phyloP scores from a whole-genome alignment of 108 stramenopile species.

The Skeletonema tropicum region DNA sequence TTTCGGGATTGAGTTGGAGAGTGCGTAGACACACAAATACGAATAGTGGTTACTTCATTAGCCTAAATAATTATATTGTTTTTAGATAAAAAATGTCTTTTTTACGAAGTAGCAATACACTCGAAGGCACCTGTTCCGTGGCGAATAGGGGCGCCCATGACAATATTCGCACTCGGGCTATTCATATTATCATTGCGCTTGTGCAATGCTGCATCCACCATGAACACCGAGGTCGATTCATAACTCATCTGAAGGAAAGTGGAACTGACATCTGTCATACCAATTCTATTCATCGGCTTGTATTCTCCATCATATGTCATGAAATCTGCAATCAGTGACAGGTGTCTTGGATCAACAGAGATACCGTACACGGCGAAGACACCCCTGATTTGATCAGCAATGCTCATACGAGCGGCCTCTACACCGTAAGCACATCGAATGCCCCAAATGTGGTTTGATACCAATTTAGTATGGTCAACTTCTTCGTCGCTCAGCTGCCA shows the following conservation, averaged over 20 bases:
- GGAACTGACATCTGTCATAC: conserved; percentile 91
- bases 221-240: conserved; percentile 96
- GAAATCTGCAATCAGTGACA: conserved; percentile 97
- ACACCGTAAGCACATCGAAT: conserved; percentile 95
- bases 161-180: conserved; percentile 94
- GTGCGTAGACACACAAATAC: neutral
- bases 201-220: conserved; percentile 90
- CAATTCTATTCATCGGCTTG: conserved; percentile 95
- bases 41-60: neutral
- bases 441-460: conserved; percentile 95
- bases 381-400: conserved; percentile 94
- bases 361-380: conserved; percentile 99
- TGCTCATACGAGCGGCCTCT: conserved; percentile 94
- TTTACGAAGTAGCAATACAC: conserved; percentile 30
- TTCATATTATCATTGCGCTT: conserved; percentile 72
- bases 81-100: neutral
- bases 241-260: conserved; percentile 99
- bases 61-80: neutral
- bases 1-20: neutral
- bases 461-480: conserved; percentile 86
- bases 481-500: conserved; percentile 79
- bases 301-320: conserved; percentile 98
- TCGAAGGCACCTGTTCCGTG: conserved; percentile 96
- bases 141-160: conserved; percentile 88
- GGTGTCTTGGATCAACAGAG: conserved; percentile 95